Base-by-base conservation (phyloP, 371 early-diverging fungal species). In the Coemansia sp. region DNA sequence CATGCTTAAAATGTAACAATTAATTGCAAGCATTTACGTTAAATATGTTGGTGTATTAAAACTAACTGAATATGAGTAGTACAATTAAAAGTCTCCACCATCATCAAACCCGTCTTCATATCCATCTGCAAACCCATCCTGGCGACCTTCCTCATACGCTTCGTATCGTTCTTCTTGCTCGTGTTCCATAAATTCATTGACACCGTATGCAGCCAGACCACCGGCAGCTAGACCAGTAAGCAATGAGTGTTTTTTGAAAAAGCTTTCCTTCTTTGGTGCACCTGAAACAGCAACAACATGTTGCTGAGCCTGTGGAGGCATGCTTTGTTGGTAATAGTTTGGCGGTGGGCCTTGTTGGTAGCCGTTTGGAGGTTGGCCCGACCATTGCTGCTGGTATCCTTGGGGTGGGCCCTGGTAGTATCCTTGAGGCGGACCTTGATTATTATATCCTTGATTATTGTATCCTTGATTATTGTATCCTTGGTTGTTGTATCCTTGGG, bases 121-220 rank as follows among this genome's bases (percentile, higher is more conserved):
- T 13, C 71, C 76, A 7, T 67, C 58, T 14, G 27, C 47, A 14
- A 50, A 72, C 11, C 77, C 77, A 14, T 50, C 59, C 27, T 51
- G 11, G 2, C 24, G 45, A 6, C 76, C 76, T 0, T 22, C 76
- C 4, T 68, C 48, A 14, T 48, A 72, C 14, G 77, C 77, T 37
- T 77, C 77, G 13, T 63, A 31, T 10, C 68, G 45, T 56, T 72
- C 66, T 22, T 72, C 62, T 0, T 62, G 61, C 31, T 68, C 61
- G 31, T 77, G 77, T 5, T 77, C 72, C 39, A 37, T 42, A 24
- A 72, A 62, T 59, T 72, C 72, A 8, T 59, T 48, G 27, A 62
- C 52, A 16, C 58, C 68, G 24, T 42, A 68, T 7, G 59, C 65
- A 13, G 64, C 77, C 31, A 67, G 56, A 8, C 66, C 77, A 18